Evolutionary conservation across 352 stramenopile species (phyloP).

Genomic region (Pseudoperonospora humuli): DNA sequence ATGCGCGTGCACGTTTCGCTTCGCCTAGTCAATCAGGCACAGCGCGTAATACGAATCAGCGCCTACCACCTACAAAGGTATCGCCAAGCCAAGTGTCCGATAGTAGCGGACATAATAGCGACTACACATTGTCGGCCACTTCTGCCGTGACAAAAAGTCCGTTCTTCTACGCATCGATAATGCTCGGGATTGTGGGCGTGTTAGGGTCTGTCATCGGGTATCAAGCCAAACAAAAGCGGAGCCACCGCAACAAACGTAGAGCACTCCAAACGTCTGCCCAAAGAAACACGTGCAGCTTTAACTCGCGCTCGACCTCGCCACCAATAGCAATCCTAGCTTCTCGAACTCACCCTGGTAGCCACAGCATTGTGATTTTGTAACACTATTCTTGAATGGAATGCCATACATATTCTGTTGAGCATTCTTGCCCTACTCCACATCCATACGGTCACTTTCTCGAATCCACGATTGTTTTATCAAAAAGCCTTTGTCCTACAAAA

Average conservation of each 20-base stretch:
- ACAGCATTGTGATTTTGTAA: conserved; percentile 14
- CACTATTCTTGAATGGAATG: neutral
- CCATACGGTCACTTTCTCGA: too few relatives aligned
- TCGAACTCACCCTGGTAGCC: conserved; percentile 2
- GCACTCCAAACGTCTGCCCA: conserved; percentile 5
- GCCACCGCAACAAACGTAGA: conserved; percentile 12
- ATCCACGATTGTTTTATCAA: too few relatives aligned
- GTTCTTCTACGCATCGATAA: conserved; percentile 36
- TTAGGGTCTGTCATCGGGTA: conserved; percentile 18
- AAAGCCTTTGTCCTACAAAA: too few relatives aligned
- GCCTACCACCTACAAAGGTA: neutral
- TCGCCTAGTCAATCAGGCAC: neutral
- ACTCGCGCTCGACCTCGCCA: neutral
- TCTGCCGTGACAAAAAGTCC: conserved; percentile 23
- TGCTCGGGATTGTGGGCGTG: conserved; percentile 24
- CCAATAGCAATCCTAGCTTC: neutral
- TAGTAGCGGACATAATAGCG: conserved; percentile 1
- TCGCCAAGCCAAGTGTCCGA: neutral
- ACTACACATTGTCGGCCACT: conserved; percentile 7
- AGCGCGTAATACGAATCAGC: neutral
- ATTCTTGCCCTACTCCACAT: too few relatives aligned
- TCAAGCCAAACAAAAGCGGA: conserved; percentile 21
- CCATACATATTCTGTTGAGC: too few relatives aligned
- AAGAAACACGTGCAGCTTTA: neutral
- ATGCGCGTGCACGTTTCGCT: neutral